Conservation (phyloP, 2,329 filamentous ascomycete species). For the Acrodontium crateriforme region DNA sequence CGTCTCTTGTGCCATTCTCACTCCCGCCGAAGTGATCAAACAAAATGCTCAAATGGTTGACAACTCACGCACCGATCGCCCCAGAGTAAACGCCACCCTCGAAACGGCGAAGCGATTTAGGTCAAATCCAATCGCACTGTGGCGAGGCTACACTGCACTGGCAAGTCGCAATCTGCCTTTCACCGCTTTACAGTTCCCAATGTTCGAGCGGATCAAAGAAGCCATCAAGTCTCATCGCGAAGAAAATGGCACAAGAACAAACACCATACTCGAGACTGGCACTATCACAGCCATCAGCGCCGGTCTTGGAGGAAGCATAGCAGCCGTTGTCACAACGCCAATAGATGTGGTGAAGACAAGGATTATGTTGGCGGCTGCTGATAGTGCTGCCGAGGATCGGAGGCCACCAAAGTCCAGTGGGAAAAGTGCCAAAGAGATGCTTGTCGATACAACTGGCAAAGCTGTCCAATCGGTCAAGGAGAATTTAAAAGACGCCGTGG, state of each 20-base stretch:
- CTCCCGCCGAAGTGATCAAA: conserved; percentile 81
- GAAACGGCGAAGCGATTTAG: conserved; percentile 44
- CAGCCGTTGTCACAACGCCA: conserved; percentile 73
- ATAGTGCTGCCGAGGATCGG: conserved; percentile 16
- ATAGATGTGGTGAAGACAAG: conserved; percentile 82
- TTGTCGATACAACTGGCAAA: conserved; percentile 30
- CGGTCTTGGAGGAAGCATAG: conserved; percentile 57
- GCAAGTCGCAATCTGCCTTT: conserved; percentile 75
- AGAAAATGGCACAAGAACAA: conserved; percentile 22
- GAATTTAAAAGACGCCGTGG: conserved; percentile 17
- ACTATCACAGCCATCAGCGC: conserved; percentile 60
- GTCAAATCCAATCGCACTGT: conserved; percentile 41
- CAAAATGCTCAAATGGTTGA: conserved; percentile 82
- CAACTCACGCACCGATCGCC: conserved; percentile 18
- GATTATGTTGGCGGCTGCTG: conserved; percentile 61
- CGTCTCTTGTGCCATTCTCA: conserved; percentile 73
- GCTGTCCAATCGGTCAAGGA: conserved; percentile 19
- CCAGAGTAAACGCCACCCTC: conserved; percentile 36
- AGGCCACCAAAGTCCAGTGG: conserved; percentile 3
- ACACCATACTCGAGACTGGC: conserved; percentile 49
- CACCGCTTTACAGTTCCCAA: conserved; percentile 75
- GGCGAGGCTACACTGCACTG: conserved; percentile 66
- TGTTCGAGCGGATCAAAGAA: conserved; percentile 60
- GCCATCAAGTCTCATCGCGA: conserved; percentile 36
- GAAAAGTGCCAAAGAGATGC: conserved; percentile 12